phyloP scores from a whole-genome alignment of 2,329 filamentous ascomycete species.

The Cytospora leucostoma region DNA sequence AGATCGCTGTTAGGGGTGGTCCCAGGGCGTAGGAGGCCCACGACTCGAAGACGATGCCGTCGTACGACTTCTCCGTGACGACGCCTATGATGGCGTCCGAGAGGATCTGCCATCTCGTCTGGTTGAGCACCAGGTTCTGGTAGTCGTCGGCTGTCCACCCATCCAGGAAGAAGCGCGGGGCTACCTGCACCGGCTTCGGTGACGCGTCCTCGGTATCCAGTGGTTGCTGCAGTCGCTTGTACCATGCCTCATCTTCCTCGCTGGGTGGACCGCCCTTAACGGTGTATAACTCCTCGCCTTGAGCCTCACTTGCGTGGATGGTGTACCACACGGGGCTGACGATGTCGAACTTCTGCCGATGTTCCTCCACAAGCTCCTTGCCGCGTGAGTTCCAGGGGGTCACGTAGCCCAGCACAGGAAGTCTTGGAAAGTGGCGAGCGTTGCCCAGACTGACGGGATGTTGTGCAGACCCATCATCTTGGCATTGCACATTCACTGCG shows the following conservation, averaged over 20 bases:
- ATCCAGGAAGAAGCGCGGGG: constrained; percentile 31
- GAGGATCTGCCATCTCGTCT: constrained; percentile 29
- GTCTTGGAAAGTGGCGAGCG: neutral
- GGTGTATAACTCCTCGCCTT: constrained; percentile 24
- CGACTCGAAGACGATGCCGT: constrained; percentile 31
- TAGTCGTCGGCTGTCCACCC: constrained; percentile 29
- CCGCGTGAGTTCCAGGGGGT: constrained; percentile 32
- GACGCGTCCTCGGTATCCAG: neutral
- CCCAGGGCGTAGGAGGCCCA: constrained; percentile 28
- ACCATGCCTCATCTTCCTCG: constrained; percentile 27
- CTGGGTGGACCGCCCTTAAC: constrained; percentile 27
- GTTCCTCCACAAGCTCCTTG: constrained; percentile 30
- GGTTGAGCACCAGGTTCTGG: constrained; percentile 29
- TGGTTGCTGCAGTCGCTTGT: constrained; percentile 21
- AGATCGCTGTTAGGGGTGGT: constrained; percentile 25
- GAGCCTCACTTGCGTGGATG: constrained; percentile 26
- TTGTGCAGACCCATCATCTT: neutral
- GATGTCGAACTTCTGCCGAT: constrained; percentile 30
- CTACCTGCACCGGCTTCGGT: constrained; percentile 19
- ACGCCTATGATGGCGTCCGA: constrained; percentile 24
- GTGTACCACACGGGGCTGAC: constrained; percentile 32
- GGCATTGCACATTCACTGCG: neutral
- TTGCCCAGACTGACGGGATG: neutral
- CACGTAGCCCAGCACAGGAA: constrained; percentile 30
- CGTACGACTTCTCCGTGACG: constrained; percentile 27